Evolutionary conservation across 2,329 filamentous ascomycete species (phyloP), one percentile per base, ranked within the genome.

Genomic region (Colletotrichum chlorophyti): DNA sequence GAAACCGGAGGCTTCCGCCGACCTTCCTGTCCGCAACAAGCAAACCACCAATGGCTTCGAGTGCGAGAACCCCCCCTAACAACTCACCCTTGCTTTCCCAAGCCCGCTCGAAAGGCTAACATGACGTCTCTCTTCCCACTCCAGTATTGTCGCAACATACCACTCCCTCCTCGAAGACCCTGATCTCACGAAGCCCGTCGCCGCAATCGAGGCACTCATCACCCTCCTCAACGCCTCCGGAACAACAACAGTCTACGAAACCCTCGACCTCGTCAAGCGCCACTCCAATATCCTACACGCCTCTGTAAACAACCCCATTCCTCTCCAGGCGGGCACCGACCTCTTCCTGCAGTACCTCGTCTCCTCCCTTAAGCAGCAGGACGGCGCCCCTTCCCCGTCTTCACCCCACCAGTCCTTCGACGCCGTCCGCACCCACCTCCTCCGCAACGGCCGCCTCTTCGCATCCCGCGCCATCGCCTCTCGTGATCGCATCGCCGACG

Each of bases 311-410:
- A 98, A 99, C 76, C 91, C 93, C 12, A 91, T 98, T 54, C 94
- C 93, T 5, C 86, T 98, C 14, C 93, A 91, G 45, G 95, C 96
- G 53, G 95, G 95, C 68, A 97, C 93, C 60, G 93, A 97, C 73
- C 86, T 98, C 58, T 98, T 99, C 80, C 91, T 95, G 72, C 90
- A 94, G 71, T 98, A 96, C 76, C 86, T 99, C 66, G 89, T 97
- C 68, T 87, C 88, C 54, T 92, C 83, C 63, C 80, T 89, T 70
- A 83, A 83, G 76, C 79, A 83, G 76, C 80, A 82, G 64, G 75
- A 77, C 47, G 69, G 70, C 42, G 51, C 62, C 42, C 60, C 57
- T 6, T 60, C 59, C 43, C 63, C 65, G 58, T 64, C 64, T 35
- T 49, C 65, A 63, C 53, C 66, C 63, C 53, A 69, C 66, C 60